These are phyloP conservation scores for Ustilaginoidea virens DNA, from an alignment of 2,329 filamentous ascomycete genomes.

Conservation along the genomic window DNA sequence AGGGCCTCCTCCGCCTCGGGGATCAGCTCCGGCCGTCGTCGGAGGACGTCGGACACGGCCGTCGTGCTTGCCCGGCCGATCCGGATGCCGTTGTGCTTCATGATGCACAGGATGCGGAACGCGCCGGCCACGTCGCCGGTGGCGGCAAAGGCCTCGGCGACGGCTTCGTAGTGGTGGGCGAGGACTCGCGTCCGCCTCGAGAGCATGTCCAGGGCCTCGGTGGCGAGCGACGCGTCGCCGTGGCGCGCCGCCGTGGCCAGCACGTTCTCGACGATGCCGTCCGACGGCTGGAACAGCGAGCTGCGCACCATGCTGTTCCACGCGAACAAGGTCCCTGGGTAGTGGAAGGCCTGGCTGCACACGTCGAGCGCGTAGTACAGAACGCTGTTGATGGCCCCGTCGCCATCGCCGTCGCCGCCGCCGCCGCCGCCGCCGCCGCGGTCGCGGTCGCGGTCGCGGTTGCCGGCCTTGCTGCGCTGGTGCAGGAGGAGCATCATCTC, in stretches of 20 bases:
- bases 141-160: slow-evolving; percentile 55
- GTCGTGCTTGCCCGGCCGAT: slow-evolving; percentile 46
- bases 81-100: slow-evolving; percentile 39
- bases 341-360: slow-evolving; percentile 49
- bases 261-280: slow-evolving; percentile 50
- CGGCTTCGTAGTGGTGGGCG: slow-evolving; percentile 62
- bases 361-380: slow-evolving; percentile 62
- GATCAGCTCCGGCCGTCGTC: slow-evolving; percentile 26
- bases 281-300: slow-evolving; percentile 28
- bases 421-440: slow-evolving; percentile 16
- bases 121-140: slow-evolving; percentile 46
- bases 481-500: slow-evolving; percentile 58
- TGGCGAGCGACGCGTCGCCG: slow-evolving; percentile 53
- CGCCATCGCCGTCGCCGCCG: slow-evolving; percentile 19
- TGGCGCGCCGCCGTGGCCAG: slow-evolving; percentile 56
- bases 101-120: slow-evolving; percentile 56
- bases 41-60: slow-evolving; percentile 42
- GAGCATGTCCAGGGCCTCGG: slow-evolving; percentile 45
- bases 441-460: slow-evolving; percentile 23
- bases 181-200: slow-evolving; percentile 31
- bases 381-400: slow-evolving; percentile 30
- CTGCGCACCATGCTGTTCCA: slow-evolving; percentile 52
- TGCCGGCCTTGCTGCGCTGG: slow-evolving; percentile 26
- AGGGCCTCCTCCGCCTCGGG: slow-evolving; percentile 40
- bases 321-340: slow-evolving; percentile 48